Conservation (phyloP, 75 land plant species). For the Pseudotsuga menziesii region DNA sequence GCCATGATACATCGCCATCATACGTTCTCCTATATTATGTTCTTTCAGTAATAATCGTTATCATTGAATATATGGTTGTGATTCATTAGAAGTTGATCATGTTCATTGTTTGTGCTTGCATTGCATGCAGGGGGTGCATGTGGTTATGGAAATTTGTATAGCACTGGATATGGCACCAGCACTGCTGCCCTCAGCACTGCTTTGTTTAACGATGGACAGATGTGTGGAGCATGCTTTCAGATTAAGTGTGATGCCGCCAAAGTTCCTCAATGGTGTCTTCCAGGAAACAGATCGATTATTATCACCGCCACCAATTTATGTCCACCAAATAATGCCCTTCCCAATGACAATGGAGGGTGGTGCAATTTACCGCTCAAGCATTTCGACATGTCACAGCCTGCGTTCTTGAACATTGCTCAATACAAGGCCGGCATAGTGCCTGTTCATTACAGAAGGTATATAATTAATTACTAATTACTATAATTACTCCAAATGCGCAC, state of each 20-base stretch:
- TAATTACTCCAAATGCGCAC: too few species aligned
- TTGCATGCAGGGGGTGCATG: conserved; percentile 40
- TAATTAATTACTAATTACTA: too few species aligned
- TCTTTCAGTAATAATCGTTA: too few species aligned
- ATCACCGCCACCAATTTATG: conserved; percentile 24
- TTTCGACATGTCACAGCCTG: conserved; percentile 67
- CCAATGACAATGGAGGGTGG: conserved; percentile 27
- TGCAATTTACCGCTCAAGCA: conserved; percentile 37
- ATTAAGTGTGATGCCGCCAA: conserved; percentile 20
- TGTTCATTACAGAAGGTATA: conserved; percentile 31
- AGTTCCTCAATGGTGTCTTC: background rate
- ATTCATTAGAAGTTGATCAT: too few species aligned
- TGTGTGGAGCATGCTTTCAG: conserved; percentile 45
- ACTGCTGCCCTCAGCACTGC: conserved; percentile 39
- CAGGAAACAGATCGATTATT: background rate
- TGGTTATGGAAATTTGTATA: conserved; percentile 31
- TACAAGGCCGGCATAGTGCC: conserved; percentile 64
- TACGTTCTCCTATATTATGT: too few species aligned
- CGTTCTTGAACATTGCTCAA: conserved; percentile 53
- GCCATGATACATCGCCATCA: too few species aligned
- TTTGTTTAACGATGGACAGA: conserved; percentile 21
- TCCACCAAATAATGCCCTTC: background rate
- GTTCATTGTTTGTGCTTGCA: too few species aligned
- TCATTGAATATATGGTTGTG: too few species aligned
- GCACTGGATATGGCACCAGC: conserved; percentile 28